Evolutionary conservation across 371 early-diverging fungal species (phyloP).

Genomic region (Umbelopsis sp.): DNA sequence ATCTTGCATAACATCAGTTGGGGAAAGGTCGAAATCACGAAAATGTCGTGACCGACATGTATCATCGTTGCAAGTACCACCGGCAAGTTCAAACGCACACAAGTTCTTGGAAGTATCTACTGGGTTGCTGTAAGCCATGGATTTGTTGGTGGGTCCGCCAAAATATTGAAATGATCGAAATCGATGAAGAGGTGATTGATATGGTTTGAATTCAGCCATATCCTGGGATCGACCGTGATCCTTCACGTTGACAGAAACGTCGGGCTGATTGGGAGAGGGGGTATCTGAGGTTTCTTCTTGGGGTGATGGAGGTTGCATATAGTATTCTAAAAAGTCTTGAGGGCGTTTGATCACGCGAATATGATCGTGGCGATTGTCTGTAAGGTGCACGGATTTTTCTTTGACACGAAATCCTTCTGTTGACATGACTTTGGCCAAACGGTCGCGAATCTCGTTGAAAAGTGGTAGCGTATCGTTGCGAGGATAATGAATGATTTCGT

Average conservation of each 20-base stretch:
- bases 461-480: neutral
- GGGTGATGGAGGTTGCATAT: neutral
- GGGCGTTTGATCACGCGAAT: neutral
- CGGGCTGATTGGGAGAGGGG: neutral
- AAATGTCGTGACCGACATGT: constrained; percentile 32
- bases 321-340: neutral
- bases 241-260: neutral
- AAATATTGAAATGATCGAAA: constrained; percentile 13
- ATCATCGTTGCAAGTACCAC: constrained; percentile 36
- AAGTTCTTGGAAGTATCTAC: constrained; percentile 14
- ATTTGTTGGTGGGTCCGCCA: neutral
- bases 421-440: neutral
- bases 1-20: constrained; percentile 4
- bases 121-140: constrained; percentile 6
- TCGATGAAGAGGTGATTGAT: neutral
- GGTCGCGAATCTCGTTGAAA: neutral
- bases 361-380: constrained; percentile 7
- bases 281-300: neutral
- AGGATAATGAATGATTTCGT: neutral
- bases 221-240: neutral
- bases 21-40: constrained; percentile 26
- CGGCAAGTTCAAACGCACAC: constrained; percentile 27
- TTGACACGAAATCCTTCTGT: neutral
- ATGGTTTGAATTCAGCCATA: neutral
- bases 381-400: neutral